Base-by-base conservation (phyloP, 768 basidiomycete species). In the Tricholoma saponaceum region DNA sequence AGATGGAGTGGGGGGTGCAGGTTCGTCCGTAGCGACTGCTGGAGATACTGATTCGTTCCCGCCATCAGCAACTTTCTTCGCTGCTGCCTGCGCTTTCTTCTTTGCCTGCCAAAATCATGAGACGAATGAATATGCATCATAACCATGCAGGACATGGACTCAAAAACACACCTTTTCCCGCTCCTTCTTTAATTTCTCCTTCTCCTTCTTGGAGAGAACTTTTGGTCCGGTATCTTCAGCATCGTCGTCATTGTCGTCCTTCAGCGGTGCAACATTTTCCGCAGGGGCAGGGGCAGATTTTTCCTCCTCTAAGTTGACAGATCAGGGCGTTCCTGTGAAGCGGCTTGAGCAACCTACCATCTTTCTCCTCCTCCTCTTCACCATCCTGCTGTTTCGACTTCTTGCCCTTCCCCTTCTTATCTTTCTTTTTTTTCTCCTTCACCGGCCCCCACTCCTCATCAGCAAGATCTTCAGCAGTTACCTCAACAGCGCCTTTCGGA, bases 121-220 rank as follows among this genome's bases (percentile, higher is more conserved):
- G 51, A 52, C 53, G 47, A 52, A 53, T 59, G 50, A 60, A 30
- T 59, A 22, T 47, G 18, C 51, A 46, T 54, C 51, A 8, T 35
- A 54, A 54, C 59, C 39, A 55, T 54, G 41, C 59, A 26, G 5
- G 9, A 54, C n/a, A 37, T 37, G 41, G 39, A 39, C 20, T 33
- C 39, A 39, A 55, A 44, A 66, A 50, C 39, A 32, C 33, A 88
- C 94, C 88, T 97, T 97, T 77, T 97, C 95, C 52, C 86, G 84
- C 74, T 98, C 95, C 76, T 98, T 98, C 83, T 98, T 98, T 59
- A 96, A 77, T 69, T 87, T 87, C 70, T 98, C 95, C 75, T 98
- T 98, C 79, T 98, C 92, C 70, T 96, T 97, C 77, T 98, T 98
- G 16, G 89, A 87, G 33, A 97, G 72, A 30, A 96, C 69, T 72